Conservation (phyloP, 2,329 filamentous ascomycete species). For the Fusarium longipes region DNA sequence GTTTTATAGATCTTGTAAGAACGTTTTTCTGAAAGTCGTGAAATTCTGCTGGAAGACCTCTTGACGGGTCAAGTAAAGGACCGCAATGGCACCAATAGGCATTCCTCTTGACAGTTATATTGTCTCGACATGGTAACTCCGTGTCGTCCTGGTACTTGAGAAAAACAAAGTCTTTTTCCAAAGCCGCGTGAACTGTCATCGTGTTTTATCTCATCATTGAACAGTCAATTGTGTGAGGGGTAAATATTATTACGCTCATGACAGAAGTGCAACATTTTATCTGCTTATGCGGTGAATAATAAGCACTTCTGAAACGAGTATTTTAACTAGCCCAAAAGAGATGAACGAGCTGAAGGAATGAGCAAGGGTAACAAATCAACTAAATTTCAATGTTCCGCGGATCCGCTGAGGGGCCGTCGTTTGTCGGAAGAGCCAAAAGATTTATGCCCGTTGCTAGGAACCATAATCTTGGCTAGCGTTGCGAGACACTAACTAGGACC, state of each 20-base stretch:
- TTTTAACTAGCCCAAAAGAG: accelerated
- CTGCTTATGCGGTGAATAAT: conserved; percentile 9
- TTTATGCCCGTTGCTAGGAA: too few species aligned
- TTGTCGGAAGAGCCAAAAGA: background rate
- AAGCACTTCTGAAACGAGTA: background rate
- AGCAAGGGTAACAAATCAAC: background rate
- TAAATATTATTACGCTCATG: background rate
- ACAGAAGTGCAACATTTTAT: background rate
- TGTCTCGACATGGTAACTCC: background rate
- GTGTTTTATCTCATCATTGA: background rate
- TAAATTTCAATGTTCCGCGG: background rate
- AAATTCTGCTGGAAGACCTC: conserved; percentile 50
- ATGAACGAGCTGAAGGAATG: background rate
- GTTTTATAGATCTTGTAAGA: conserved; percentile 50
- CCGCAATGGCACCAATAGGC: conserved; percentile 60
- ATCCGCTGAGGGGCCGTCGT: background rate
- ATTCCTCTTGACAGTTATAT: conserved; percentile 42
- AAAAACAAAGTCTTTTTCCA: conserved; percentile 18
- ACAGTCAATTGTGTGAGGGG: too few species aligned
- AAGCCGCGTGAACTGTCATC: background rate
- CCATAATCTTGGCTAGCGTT: too few species aligned
- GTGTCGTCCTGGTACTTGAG: background rate
- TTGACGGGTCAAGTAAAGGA: conserved; percentile 48
- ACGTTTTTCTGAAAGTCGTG: conserved; percentile 53
- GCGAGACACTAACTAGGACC: too few species aligned